phyloP scores from a whole-genome alignment of 2,329 filamentous ascomycete genomes.

The Cladosporium phlei region DNA sequence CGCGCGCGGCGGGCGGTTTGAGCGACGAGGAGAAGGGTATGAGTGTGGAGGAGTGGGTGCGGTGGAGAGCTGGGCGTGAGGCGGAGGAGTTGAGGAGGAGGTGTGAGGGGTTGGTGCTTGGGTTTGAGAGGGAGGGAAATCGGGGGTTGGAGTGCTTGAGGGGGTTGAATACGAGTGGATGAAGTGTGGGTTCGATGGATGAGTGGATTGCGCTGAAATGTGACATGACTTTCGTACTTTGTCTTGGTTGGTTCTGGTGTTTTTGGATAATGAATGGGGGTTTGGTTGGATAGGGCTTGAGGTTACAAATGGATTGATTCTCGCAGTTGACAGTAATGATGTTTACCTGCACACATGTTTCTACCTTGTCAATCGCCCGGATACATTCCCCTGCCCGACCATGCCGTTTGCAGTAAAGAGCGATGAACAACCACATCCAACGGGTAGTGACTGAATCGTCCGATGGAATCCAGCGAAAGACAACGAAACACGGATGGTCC shows the following conservation, averaged over 20 bases:
- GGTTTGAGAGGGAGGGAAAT: slow-evolving; percentile 78
- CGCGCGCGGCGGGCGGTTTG: slow-evolving; percentile 57
- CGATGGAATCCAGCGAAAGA: too few relatives aligned
- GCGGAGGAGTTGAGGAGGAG: slow-evolving; percentile 74
- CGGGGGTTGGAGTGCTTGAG: slow-evolving; percentile 74
- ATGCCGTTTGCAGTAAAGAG: too few relatives aligned
- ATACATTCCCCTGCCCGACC: too few relatives aligned
- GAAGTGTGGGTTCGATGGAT: neutral
- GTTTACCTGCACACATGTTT: too few relatives aligned
- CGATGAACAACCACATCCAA: too few relatives aligned
- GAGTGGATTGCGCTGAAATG: neutral
- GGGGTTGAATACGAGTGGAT: slow-evolving; percentile 45
- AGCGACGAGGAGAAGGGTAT: slow-evolving; percentile 76
- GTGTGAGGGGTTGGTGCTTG: slow-evolving; percentile 75
- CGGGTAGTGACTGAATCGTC: too few relatives aligned
- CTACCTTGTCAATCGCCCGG: too few relatives aligned
- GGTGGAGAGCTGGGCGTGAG: slow-evolving; percentile 71
- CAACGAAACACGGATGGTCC: too few relatives aligned
- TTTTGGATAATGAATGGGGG: neutral
- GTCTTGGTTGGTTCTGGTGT: neutral
- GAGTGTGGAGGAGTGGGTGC: slow-evolving; percentile 92
- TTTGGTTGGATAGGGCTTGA: too few relatives aligned
- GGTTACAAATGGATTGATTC: too few relatives aligned
- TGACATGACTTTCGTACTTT: slow-evolving; percentile 7
- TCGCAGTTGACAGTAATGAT: too few relatives aligned